Evolutionary conservation across 176 grass and related monocot species (phyloP).

Genomic region (Eleusine coracana): DNA sequence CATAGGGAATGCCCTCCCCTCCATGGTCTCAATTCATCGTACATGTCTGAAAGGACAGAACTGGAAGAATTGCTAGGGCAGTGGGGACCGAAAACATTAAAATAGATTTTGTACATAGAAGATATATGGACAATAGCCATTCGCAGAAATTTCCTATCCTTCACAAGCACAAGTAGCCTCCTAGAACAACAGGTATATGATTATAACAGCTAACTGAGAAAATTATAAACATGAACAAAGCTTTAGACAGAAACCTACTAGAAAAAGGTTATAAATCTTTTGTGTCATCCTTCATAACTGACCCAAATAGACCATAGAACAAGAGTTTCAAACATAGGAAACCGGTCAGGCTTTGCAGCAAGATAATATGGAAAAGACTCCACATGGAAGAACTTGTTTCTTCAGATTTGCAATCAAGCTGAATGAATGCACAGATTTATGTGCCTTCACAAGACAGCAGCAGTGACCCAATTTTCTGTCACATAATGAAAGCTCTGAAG

Average conservation of each 20-base stretch:
- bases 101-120: background rate
- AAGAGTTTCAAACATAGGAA: slow-evolving; percentile 10
- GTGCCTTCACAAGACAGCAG: background rate
- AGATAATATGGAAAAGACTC: slow-evolving; percentile 16
- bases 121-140: background rate
- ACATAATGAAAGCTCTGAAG: background rate
- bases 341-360: background rate
- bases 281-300: slow-evolving; percentile 2
- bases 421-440: slow-evolving; percentile 19
- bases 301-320: slow-evolving; percentile 8
- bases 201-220: slow-evolving; percentile 1
- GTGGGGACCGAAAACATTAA: background rate
- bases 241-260: slow-evolving; percentile 12
- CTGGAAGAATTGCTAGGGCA: background rate
- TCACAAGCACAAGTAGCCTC: background rate
- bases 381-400: slow-evolving; percentile 20
- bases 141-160: background rate
- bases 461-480: background rate
- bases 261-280: background rate
- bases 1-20: background rate
- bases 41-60: background rate
- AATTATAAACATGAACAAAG: slow-evolving; percentile 3
- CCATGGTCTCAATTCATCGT: background rate
- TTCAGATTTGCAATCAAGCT: slow-evolving; percentile 8
- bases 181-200: slow-evolving; percentile 10